Base-by-base conservation (phyloP, 495 filamentous ascomycete species). In the Talaromyces trachyspermus region DNA sequence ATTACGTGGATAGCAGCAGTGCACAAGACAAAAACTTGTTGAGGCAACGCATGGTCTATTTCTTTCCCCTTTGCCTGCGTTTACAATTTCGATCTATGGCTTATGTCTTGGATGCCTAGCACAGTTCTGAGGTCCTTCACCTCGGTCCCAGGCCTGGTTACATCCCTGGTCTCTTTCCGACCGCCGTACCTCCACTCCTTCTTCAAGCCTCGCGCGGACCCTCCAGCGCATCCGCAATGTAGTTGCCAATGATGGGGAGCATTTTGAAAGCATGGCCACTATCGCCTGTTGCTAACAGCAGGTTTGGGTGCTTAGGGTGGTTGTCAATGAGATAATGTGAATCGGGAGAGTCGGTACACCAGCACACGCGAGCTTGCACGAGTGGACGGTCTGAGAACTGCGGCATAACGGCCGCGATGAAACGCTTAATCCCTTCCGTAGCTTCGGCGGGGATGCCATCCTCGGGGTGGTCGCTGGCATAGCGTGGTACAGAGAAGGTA, bases 241-340 rank as follows among this genome's bases (percentile, higher is more conserved):
- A 44, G 23, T 56, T 49, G 1, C 71, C 71, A 41, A 69, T 45
- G 15, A 66, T 59, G 9, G 70, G 72, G 14, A 74, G 41, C 65
- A 72, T 71, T 60, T 76, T 76, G 58, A 76, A 72, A 1, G 52
- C 70, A 49, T 73, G 67, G 10, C 64, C 69, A 23, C 61, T 68
- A 42, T 70, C 71, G 4, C 70, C 71, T 17, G 62, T 58, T 20
- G 56, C 59, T 1, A 70, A 56, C 1, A 72, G 39, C 18, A 68
- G 48, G 8, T 54, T 51, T 19, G 62, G 52, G 37, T 52, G 60
- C 8, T 54, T 52, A 1, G 71, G 72, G 5, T 68, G 62, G 29
- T 58, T 61, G 38, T 72, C 70, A 20, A 76, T 71, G 19, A 68
- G 50, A 49, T 66, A 74, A 15, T 72, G 61, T 20, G 66, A 67